phyloP scores from a whole-genome alignment of 768 basidiomycete species.

The Suillus subaureus region DNA sequence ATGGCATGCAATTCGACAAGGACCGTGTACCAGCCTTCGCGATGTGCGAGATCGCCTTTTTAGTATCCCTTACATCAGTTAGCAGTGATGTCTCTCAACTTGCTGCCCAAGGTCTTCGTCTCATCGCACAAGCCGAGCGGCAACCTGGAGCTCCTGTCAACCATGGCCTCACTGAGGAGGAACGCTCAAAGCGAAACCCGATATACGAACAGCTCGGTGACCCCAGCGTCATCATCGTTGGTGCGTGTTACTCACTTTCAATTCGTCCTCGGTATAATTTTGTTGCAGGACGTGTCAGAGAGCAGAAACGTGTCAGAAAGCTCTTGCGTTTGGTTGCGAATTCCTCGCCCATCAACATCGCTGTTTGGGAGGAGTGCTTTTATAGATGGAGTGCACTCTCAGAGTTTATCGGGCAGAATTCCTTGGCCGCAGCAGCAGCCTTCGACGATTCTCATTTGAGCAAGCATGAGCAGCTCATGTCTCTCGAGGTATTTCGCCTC shows the following conservation, averaged over 20 bases:
- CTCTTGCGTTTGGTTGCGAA: constrained; percentile 64
- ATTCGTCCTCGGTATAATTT: constrained; percentile 10
- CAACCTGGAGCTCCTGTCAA: constrained; percentile 58
- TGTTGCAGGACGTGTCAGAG: constrained; percentile 64
- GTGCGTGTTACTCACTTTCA: constrained; percentile 42
- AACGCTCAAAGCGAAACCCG: constrained; percentile 66
- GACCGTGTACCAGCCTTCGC: constrained; percentile 64
- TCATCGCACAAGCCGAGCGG: constrained; percentile 68
- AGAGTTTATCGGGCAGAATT: constrained; percentile 53
- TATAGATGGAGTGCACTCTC: constrained; percentile 71
- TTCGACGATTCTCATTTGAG: constrained; percentile 38
- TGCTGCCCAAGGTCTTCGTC: constrained; percentile 69
- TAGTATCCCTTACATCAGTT: constrained; percentile 70
- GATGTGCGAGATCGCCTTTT: constrained; percentile 71
- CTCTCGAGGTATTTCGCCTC: constrained; percentile 36
- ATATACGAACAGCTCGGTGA: constrained; percentile 83
- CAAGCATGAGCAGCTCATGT: constrained; percentile 39
- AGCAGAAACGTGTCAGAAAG: constrained; percentile 81
- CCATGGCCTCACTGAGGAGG: constrained; percentile 55
- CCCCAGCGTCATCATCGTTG: constrained; percentile 67
- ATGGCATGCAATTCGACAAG: constrained; percentile 50
- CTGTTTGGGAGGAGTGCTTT: constrained; percentile 84
- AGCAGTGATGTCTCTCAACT: constrained; percentile 66
- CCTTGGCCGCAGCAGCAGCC: constrained; percentile 35
- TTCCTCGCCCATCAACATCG: constrained; percentile 67